Conservation (phyloP, 1,139 yeast genomes). For the Hyphopichia buzzinii region DNA sequence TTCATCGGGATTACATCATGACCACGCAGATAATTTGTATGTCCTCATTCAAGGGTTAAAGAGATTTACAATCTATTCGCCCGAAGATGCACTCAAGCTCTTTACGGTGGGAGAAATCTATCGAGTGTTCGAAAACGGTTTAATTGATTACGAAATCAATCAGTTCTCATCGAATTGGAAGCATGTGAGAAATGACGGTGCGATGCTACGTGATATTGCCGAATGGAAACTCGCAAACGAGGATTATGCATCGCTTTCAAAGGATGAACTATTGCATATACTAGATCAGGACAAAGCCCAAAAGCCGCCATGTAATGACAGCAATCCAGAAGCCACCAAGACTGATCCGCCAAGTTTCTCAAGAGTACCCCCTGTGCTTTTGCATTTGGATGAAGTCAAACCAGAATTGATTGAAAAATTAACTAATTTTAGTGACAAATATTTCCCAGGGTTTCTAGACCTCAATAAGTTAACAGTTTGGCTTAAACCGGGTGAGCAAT, state of each 20-base stretch:
- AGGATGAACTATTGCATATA: constrained; percentile 4
- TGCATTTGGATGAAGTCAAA: constrained; percentile 55
- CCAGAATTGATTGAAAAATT: constrained; percentile 24
- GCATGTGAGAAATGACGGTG: constrained; percentile 61
- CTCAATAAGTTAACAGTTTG: constrained; percentile 44
- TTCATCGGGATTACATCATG: constrained; percentile 79
- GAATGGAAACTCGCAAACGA: constrained; percentile 28
- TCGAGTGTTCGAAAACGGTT: constrained; percentile 54
- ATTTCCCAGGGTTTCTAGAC: constrained; percentile 49
- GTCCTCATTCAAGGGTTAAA: constrained; percentile 59
- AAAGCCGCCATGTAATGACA: constrained; percentile 8
- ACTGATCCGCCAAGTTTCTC: constrained; percentile 71
- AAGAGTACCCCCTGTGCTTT: constrained; percentile 55
- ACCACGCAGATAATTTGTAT: constrained; percentile 74
- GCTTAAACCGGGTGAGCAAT: constrained; percentile 61
- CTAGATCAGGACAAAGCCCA: constrained; percentile 16
- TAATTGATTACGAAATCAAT: constrained; percentile 58
- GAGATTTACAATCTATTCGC: constrained; percentile 63
- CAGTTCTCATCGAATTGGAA: constrained; percentile 58
- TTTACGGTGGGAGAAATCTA: constrained; percentile 59
- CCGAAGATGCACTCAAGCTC: constrained; percentile 55
- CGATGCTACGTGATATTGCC: constrained; percentile 47
- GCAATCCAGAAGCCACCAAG: constrained; percentile 13
- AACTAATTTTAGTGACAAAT: constrained; percentile 20
- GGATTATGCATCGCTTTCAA: constrained; percentile 1